phyloP scores from a whole-genome alignment of 345 rosid species.

The Salix brachista region DNA sequence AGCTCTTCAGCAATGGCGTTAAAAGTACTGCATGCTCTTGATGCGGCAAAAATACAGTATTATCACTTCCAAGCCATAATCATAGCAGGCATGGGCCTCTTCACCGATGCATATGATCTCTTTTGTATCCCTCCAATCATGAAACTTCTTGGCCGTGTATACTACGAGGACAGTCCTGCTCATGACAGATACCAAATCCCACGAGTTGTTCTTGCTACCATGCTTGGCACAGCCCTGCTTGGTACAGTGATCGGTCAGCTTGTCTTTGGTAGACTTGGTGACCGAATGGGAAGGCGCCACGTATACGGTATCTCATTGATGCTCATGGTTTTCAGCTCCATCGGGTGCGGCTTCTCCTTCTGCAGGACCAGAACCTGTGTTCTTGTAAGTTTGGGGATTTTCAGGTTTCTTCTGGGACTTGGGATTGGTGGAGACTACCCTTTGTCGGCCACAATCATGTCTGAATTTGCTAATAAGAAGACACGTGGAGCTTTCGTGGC shows the following conservation, averaged over 20 bases:
- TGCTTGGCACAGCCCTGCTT: constrained; percentile 44
- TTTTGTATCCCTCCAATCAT: constrained; percentile 53
- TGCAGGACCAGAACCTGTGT: constrained; percentile 52
- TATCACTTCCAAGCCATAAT: constrained; percentile 62
- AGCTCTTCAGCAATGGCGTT: constrained; percentile 31
- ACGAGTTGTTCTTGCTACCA: constrained; percentile 24
- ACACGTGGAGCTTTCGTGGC: constrained; percentile 72
- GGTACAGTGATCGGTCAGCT: constrained; percentile 62
- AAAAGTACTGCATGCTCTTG: constrained; percentile 47
- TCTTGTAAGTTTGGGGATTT: constrained; percentile 49
- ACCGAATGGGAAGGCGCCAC: constrained; percentile 50
- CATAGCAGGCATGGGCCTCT: constrained; percentile 66
- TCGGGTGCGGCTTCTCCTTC: constrained; percentile 62
- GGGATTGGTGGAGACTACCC: constrained; percentile 86
- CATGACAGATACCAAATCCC: constrained; percentile 7
- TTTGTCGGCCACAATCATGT: constrained; percentile 74
- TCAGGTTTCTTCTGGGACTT: constrained; percentile 58
- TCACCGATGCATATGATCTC: constrained; percentile 61
- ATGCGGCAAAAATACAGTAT: constrained; percentile 42
- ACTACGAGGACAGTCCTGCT: constrained; percentile 16
- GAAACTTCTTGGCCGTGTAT: constrained; percentile 38
- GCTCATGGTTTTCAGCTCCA: constrained; percentile 55
- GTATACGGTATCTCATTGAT: constrained; percentile 56
- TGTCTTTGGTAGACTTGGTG: constrained; percentile 60
- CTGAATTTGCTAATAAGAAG: constrained; percentile 71